Evolutionary conservation across 2,329 filamentous ascomycete genomes (phyloP), one percentile per base, ranked within the genome.

Genomic region (Lachnellula subtilissima): DNA sequence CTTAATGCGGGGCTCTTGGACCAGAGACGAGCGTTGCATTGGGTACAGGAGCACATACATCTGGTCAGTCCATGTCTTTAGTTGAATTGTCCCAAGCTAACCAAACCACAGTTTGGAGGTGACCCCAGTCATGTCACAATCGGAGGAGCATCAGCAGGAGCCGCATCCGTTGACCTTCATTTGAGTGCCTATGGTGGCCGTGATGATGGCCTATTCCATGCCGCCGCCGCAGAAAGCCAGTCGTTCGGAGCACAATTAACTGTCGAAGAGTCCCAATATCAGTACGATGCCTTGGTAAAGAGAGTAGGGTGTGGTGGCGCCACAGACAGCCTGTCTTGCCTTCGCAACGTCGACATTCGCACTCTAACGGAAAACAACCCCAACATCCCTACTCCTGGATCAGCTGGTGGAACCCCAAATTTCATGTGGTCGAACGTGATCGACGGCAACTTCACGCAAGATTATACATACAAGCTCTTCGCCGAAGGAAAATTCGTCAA

Each of bases 1-100:
- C 67, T 85, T 37, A 91, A 91, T 69, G 85, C 84, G 62, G 88
- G 88, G 1, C 73, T 91, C 1, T 79, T 80, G 36, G 88, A 91
- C 67, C 87, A 90, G 69, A 75, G 84, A 52, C 85, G 86, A 65
- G 84, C 82, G 0, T 69, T 91, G 14, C 69, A 86, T 58, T 91
- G 88, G 88, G 80, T 89, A 1, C 79, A 88, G 60, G 74, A 80
- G 32, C 74, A 90, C 69, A 88, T 91, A 43, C 61, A 64, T 50
- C 67, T 74, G 61, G 76, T 78, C 67, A 43, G 67, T 55, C 14
- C 9, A 15, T 4, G 48, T 6, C 15, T 23, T 23, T 4, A 4
- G 17, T 1, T 14, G 0, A 8, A 2, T 12, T 9, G 7, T 7
- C 22, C 43, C 37, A 9, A 5, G 17, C 48, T 64, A 36, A 58